These are phyloP conservation scores for Nemania abortiva DNA, from an alignment of 2,329 filamentous ascomycete genomes.

Conservation along the genomic window DNA sequence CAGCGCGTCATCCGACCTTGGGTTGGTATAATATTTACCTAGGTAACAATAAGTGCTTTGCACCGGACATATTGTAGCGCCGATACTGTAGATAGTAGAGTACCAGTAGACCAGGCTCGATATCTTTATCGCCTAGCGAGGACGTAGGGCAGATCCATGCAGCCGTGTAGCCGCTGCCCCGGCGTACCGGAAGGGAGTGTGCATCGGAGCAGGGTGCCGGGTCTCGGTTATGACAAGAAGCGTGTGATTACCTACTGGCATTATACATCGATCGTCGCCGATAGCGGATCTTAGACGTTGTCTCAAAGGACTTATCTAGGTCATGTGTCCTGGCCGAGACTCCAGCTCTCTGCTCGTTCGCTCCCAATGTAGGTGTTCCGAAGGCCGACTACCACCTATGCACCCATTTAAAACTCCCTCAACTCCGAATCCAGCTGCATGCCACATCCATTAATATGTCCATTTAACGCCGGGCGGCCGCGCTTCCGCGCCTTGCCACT, in stretches of 20 bases:
- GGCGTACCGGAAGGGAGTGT: constrained; percentile 32
- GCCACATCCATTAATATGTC: constrained; percentile 9
- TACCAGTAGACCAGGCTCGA: constrained; percentile 9
- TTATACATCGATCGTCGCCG: constrained; percentile 20
- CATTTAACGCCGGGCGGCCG: constrained; percentile 7
- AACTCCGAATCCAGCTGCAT: constrained; percentile 34
- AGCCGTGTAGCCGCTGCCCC: constrained; percentile 14
- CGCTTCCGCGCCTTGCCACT: constrained; percentile 44
- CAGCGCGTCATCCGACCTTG: constrained; percentile 14
- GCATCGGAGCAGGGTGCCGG: constrained; percentile 6
- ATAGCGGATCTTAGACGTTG: constrained; percentile 27
- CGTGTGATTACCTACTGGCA: background rate
- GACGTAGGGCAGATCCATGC: constrained; percentile 18
- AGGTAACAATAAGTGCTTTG: constrained; percentile 12
- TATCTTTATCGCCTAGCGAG: background rate
- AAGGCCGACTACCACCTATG: constrained; percentile 5
- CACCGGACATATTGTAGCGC: too few species aligned
- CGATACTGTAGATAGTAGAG: background rate
- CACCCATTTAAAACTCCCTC: constrained; percentile 35
- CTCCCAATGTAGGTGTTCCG: constrained; percentile 2
- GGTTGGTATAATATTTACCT: constrained; percentile 6
- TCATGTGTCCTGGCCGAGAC: constrained; percentile 12
- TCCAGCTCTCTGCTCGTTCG: constrained; percentile 1
- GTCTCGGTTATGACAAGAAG: constrained; percentile 31
- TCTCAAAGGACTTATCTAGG: constrained; percentile 1